phyloP scores from a whole-genome alignment of 441 rosid species.

The Erodium texanum region DNA sequence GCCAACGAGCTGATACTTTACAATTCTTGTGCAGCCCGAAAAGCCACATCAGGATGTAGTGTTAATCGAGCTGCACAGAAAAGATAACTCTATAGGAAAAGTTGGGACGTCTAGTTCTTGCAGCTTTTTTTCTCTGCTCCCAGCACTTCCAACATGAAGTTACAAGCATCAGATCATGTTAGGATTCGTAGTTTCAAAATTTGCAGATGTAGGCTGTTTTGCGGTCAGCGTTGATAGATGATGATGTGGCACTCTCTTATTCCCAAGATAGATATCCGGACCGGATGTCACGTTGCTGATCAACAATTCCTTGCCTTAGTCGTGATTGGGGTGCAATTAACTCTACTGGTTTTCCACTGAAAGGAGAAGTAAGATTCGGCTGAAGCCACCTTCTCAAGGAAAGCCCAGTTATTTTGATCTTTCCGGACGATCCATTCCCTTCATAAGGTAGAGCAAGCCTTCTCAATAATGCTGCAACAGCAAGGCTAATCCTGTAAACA shows the following conservation, averaged over 20 bases:
- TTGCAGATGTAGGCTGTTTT: background rate
- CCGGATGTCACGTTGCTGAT: conserved; percentile 73
- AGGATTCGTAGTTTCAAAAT: background rate
- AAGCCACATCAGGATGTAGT: too few species aligned
- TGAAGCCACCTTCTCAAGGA: conserved; percentile 71
- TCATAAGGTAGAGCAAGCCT: conserved; percentile 58
- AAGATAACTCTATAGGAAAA: too few species aligned
- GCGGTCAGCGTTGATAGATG: too few species aligned
- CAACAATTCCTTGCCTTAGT: conserved; percentile 50
- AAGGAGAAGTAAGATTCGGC: conserved; percentile 65
- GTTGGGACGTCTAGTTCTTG: background rate
- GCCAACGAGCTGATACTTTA: too few species aligned
- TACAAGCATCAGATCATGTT: conserved; percentile 6
- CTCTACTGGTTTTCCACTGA: conserved; percentile 50
- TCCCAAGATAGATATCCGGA: conserved; percentile 55
- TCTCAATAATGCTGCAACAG: conserved; percentile 65
- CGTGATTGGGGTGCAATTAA: conserved; percentile 34
- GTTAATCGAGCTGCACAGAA: too few species aligned
- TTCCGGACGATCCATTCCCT: conserved; percentile 63
- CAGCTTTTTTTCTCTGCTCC: background rate
- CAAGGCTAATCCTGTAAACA: conserved; percentile 47
- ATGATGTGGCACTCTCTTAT: conserved; percentile 17
- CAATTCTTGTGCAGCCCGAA: too few species aligned
- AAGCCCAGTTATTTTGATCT: conserved; percentile 60
- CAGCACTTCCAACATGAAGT: background rate